These are phyloP conservation scores for Cyberlindnera nakhonratchasimensis DNA, from an alignment of 805 yeast species.

Conservation along the genomic window DNA sequence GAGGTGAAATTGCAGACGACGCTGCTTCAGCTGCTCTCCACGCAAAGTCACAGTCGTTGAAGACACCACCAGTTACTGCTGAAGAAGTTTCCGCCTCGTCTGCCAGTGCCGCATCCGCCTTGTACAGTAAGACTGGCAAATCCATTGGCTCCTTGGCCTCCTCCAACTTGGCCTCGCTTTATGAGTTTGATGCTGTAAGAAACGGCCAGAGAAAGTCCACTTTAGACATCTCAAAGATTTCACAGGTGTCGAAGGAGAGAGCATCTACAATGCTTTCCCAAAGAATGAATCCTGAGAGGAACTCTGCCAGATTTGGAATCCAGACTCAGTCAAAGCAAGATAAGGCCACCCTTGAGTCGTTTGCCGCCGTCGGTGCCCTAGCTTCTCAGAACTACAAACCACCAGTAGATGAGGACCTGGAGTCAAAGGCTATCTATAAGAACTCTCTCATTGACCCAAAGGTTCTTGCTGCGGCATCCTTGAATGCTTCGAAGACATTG, in stretches of 20 bases:
- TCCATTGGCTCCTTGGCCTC: conserved; percentile 38
- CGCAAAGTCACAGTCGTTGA: conserved; percentile 13
- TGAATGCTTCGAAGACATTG: conserved; percentile 43
- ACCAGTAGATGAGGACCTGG: conserved; percentile 42
- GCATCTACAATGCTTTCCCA: conserved; percentile 31
- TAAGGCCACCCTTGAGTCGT: conserved; percentile 39
- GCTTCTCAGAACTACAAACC: conserved; percentile 45
- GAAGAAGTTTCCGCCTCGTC: conserved; percentile 1
- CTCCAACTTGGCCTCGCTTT: conserved; percentile 37
- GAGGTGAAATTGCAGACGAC: conserved; percentile 47
- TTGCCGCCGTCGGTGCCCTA: conserved; percentile 53
- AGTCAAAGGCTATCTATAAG: conserved; percentile 34
- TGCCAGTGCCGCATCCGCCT: conserved; percentile 25
- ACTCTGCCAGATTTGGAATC: conserved; percentile 36
- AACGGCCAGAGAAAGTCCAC: conserved; percentile 39
- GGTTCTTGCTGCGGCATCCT: conserved; percentile 49
- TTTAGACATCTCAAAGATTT: conserved; percentile 51
- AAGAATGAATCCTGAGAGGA: conserved; percentile 30
- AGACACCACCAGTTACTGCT: background rate
- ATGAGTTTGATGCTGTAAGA: conserved; percentile 42
- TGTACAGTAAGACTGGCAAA: conserved; percentile 34
- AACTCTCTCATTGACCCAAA: conserved; percentile 39
- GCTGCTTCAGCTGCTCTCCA: conserved; percentile 43
- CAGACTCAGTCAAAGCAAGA: conserved; percentile 40
- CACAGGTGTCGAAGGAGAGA: conserved; percentile 41